Evolutionary conservation across 1,284 basidiomycete genomes (phyloP).

Genomic region (Irpex sp.): DNA sequence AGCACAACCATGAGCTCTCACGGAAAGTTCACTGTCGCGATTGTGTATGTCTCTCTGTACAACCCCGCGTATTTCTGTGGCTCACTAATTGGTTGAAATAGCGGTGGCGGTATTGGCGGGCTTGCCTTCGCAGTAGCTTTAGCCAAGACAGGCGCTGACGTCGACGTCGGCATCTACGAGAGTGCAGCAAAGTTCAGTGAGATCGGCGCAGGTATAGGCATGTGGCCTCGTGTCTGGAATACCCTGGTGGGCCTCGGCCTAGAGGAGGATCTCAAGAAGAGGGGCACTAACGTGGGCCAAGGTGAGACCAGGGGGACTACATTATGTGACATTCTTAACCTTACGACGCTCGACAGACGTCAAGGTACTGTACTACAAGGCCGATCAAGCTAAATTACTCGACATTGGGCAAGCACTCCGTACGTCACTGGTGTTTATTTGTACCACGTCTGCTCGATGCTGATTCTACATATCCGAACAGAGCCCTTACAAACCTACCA

Average conservation of each 20-base stretch:
- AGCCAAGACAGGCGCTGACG: constrained; percentile 23
- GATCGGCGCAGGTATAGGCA: constrained; percentile 38
- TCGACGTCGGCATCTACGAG: constrained; percentile 40
- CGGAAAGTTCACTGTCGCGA: constrained; percentile 7
- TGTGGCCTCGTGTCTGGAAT: constrained; percentile 25
- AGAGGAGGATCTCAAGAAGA: constrained; percentile 13
- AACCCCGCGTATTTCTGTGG: background rate
- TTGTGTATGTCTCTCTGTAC: background rate
- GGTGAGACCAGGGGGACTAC: background rate
- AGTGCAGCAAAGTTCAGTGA: constrained; percentile 39
- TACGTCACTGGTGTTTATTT: background rate
- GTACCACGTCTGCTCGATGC: background rate
- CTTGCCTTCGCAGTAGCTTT: constrained; percentile 35
- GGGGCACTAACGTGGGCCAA: background rate
- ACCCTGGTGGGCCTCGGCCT: constrained; percentile 21
- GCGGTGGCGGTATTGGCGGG: constrained; percentile 43
- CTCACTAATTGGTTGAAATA: background rate
- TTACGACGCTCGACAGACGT: background rate
- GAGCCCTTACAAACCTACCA: constrained; percentile 29
- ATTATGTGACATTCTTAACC: no score
- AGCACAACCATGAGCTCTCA: background rate
- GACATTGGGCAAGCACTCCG: background rate
- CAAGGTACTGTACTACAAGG: background rate
- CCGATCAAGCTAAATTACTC: background rate
- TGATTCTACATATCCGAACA: background rate